Conservation (phyloP, 805 yeast genomes). For the Pichia sporocuriosa region DNA sequence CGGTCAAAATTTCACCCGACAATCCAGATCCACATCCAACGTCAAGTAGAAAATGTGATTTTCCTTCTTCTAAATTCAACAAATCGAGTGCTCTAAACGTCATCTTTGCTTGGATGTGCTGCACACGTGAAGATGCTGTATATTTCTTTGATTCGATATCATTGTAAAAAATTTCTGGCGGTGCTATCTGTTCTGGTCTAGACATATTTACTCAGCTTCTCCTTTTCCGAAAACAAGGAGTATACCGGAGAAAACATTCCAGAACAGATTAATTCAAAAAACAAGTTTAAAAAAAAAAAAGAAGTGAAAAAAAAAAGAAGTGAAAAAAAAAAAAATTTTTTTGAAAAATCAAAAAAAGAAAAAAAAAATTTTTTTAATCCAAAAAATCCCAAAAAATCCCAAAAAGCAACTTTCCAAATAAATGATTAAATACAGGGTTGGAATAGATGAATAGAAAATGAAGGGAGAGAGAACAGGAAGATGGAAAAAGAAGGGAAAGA, state of each 20-base stretch:
- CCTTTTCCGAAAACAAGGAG: neutral
- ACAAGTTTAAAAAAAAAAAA: too few species aligned
- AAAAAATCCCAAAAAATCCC: too few species aligned
- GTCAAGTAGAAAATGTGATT: slow-evolving; percentile 69
- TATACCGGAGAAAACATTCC: neutral
- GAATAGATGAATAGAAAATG: too few species aligned
- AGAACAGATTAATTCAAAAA: too few species aligned
- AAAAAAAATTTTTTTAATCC: too few species aligned
- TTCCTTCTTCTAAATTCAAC: slow-evolving; percentile 60
- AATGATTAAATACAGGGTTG: too few species aligned
- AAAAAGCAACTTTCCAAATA: too few species aligned
- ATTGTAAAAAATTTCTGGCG: slow-evolving; percentile 92
- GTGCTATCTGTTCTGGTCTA: slow-evolving; percentile 94
- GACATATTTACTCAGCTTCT: slow-evolving; percentile 47
- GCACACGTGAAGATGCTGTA: slow-evolving; percentile 91
- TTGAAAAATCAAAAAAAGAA: too few species aligned
- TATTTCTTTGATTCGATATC: slow-evolving; percentile 86
- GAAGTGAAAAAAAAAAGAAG: too few species aligned
- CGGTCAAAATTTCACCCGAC: slow-evolving; percentile 87
- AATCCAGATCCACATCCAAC: slow-evolving; percentile 97
- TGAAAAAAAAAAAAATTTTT: too few species aligned
- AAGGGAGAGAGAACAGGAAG: too few species aligned
- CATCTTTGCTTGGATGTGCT: slow-evolving; percentile 97
- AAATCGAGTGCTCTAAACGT: slow-evolving; percentile 88
- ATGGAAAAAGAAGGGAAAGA: too few species aligned